Percentiles rank a stretch among this genome's conserved stretches.
These are phyloP conservation scores for Pyronema domesticum DNA, from an alignment of 495 filamentous ascomycete genomes.

Conservation along the genomic window DNA sequence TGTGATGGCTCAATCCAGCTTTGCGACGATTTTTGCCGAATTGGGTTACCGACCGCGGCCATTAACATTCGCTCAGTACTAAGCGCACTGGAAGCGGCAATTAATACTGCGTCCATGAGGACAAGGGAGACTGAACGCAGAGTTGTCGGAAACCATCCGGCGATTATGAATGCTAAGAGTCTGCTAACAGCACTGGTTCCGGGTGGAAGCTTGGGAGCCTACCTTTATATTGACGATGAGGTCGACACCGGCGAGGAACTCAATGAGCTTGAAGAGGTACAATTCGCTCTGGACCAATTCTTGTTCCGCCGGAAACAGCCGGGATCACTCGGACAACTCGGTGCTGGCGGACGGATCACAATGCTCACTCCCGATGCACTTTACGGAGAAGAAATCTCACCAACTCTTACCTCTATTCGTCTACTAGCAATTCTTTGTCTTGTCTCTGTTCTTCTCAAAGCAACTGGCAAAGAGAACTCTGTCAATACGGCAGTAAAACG, in stretches of 20 bases:
- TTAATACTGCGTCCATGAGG: constrained; percentile 8
- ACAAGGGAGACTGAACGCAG: constrained; percentile 9
- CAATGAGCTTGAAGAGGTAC: constrained; percentile 8
- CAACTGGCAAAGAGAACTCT: constrained; percentile 10
- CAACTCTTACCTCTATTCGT: constrained; percentile 16
- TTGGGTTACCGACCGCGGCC: constrained; percentile 12
- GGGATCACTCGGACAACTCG: constrained; percentile 16
- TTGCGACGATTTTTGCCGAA: constrained; percentile 14
- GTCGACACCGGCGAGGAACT: constrained; percentile 5
- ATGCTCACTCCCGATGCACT: constrained; percentile 7
- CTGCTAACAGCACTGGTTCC: constrained; percentile 18
- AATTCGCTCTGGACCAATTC: constrained; percentile 9
- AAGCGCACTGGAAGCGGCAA: constrained; percentile 6
- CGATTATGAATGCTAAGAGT: constrained; percentile 15
- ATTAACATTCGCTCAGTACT: constrained; percentile 13
- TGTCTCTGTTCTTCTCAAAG: constrained; percentile 13
- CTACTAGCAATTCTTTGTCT: constrained; percentile 11
- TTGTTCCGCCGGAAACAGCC: constrained; percentile 15
- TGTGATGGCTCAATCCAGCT: constrained; percentile 10
- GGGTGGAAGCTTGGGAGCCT: constrained; percentile 6
- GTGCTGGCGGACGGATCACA: constrained; percentile 12
- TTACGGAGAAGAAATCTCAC: constrained; percentile 5
- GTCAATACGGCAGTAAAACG: constrained; percentile 8
- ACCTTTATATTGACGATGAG: neutral
- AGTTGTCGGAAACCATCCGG: constrained; percentile 17